Evolutionary conservation across 345 rosid genomes (phyloP).

Genomic region (Populus pruinosa): DNA sequence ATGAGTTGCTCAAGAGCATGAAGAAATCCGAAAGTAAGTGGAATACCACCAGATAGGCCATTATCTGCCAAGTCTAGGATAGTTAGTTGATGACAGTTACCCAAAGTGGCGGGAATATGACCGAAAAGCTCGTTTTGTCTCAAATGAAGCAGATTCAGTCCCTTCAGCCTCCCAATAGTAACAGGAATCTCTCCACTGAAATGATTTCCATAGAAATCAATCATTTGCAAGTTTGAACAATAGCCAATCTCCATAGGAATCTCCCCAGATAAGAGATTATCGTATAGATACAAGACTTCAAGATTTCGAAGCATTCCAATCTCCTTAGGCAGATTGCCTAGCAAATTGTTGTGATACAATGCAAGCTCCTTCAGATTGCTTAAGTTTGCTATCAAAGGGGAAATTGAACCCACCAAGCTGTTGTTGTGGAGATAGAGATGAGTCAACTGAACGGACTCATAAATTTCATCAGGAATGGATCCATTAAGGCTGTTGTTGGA

Average conservation of each 20-base stretch:
- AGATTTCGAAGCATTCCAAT: slow-evolving; percentile 54
- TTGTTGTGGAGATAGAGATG: slow-evolving; percentile 87
- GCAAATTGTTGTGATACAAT: slow-evolving; percentile 69
- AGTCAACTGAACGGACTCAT: slow-evolving; percentile 43
- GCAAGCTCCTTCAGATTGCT: slow-evolving; percentile 61
- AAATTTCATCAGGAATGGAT: slow-evolving; percentile 57
- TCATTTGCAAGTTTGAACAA: slow-evolving; percentile 68
- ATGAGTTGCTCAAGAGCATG: slow-evolving; percentile 57
- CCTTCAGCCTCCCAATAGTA: slow-evolving; percentile 53
- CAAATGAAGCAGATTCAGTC: slow-evolving; percentile 61
- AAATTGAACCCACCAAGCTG: slow-evolving; percentile 66
- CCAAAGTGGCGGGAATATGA: slow-evolving; percentile 61
- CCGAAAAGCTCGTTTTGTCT: slow-evolving; percentile 78
- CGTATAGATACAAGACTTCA: slow-evolving; percentile 65
- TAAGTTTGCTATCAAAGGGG: slow-evolving; percentile 63
- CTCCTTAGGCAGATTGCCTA: slow-evolving; percentile 62
- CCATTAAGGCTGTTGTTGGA: slow-evolving; percentile 74
- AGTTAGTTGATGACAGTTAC: slow-evolving; percentile 61
- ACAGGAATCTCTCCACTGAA: slow-evolving; percentile 66
- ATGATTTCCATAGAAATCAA: slow-evolving; percentile 75
- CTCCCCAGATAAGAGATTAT: slow-evolving; percentile 62
- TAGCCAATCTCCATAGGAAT: slow-evolving; percentile 83
- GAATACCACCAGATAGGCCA: slow-evolving; percentile 58
- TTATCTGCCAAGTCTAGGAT: slow-evolving; percentile 93
- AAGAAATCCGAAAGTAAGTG: slow-evolving; percentile 54